Base-by-base conservation (phyloP, 768 basidiomycete genomes). In the Suillus weaverae region DNA sequence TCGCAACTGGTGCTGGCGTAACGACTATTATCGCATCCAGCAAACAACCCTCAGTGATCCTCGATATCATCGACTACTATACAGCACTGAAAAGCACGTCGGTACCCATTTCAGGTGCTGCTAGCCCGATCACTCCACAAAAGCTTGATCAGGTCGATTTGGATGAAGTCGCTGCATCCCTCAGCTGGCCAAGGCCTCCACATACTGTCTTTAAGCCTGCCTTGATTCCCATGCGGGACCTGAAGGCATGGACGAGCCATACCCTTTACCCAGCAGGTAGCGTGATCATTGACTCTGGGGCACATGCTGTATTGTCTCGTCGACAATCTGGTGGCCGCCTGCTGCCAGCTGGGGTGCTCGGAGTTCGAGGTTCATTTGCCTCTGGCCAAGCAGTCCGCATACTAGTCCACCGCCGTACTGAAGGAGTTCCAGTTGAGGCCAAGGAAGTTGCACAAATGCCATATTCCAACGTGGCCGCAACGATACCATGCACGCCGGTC, bases 161-260 rank as follows among this genome's bases (percentile, higher is more conserved):
- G 11, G 75, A 72, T 39, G 67, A 65, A 13, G 69, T 77, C 39
- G 68, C 64, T 22, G 51, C 63, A 33, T 68, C 70, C 3, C 63
- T 72, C 39, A 68, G 71, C 20, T 63, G 77, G 14, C 67, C 67
- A 59, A 80, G 91, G 7, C 96, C 94, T 13, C 87, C 90, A 0
- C 96, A 99, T 72, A 99, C 97, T 2, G 75, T 95, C 33, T 99
- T 99, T 80, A 83, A 85, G 32, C 88, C 94, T 3, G 87, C 92
- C 13, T 65, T 80, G 1, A 75, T 80, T n/a, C 92, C 94, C 1
- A 81, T 92, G 71, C 84, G 86, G 48, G 96, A 97, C 71, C 84
- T 97, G 56, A 97, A 98, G 70, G 88, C 92, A 62, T 99, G 97
- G 97, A 97, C 97, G 35, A 88, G 89, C n/a, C 95, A 99, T 76